Base-by-base conservation (phyloP, 768 basidiomycete genomes). In the Xerocomellus amylosporus region DNA sequence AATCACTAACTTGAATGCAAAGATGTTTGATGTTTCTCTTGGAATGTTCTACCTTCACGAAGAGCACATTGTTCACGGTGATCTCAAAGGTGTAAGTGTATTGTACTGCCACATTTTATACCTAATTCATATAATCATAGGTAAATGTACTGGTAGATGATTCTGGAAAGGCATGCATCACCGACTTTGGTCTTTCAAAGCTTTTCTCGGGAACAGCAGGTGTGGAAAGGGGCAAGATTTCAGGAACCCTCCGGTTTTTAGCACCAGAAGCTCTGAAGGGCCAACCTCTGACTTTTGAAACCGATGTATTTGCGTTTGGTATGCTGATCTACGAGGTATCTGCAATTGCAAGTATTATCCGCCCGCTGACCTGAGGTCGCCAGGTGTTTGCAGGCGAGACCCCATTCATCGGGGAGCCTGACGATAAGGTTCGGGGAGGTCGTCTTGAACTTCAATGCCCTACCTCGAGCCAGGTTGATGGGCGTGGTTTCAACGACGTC, bases 151-250 rank as follows among this genome's bases (percentile, higher is more conserved):
- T 74, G 5, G 61, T 74, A 30, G 64, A 69, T 40, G 72, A 73
- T 55, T 45, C 58, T 6, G 58, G 58, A 10, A 62, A 70, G 19
- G 72, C 69, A 7, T 57, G 67, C 44, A 58, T 74, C 22, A 61
- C 71, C 19, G 69, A 74, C 48, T 74, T 74, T 48, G 73, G 73
- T 22, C 58, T 74, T 6, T 64, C 71, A 0, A 61, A 64, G n/a
- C 58, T 71, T 19, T 46, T 61, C 12, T 59, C 53, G 1, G 51
- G 53, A 3, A 57, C 63, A 6, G 48, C 49, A 3, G 64, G 60
- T 7, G 58, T 58, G n/a, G 58, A 58, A 10, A 61, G 59, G 1
- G 59, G 55, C 28, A 55, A 47, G 17, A 59, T 61, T 7, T 61
- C 68, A 7, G 58, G 58, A 17, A 73, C 69, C 7, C 67, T 63